Percentiles rank a stretch among this genome's conserved stretches.
Conservation (phyloP, 2,329 filamentous ascomycete genomes). For the Cercospora sojina region DNA sequence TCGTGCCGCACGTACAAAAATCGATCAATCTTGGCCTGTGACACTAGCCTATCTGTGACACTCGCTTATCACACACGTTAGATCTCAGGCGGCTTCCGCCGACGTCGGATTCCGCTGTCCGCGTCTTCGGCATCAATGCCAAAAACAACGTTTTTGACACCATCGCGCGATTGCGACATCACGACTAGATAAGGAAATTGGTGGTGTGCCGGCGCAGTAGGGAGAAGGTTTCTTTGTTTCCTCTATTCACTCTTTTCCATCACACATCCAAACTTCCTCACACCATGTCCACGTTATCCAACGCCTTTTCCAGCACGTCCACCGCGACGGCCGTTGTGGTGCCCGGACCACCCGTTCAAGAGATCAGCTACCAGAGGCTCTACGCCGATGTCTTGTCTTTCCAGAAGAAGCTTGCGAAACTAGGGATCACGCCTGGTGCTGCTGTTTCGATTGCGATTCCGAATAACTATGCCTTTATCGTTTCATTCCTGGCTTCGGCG, state of each 20-base stretch:
- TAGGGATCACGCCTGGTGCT: conserved; percentile 67
- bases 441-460: conserved; percentile 80
- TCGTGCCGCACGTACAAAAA: too few species aligned
- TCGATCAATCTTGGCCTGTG: too few species aligned
- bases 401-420: conserved; percentile 72
- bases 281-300: conserved; percentile 58
- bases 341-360: conserved; percentile 64
- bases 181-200: background rate
- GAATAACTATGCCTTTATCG: conserved; percentile 85
- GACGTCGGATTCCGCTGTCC: background rate
- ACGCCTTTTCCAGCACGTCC: conserved; percentile 55
- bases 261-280: background rate
- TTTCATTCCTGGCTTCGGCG: conserved; percentile 80
- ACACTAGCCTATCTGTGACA: too few species aligned
- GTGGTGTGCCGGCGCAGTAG: background rate
- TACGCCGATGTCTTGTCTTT: conserved; percentile 65
- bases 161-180: conserved; percentile 1
- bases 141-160: conserved; percentile 3
- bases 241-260: background rate
- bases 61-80: too few species aligned
- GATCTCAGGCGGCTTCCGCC: background rate
- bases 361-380: conserved; percentile 69
- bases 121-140: background rate
- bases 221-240: background rate
- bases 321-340: conserved; percentile 68